Percentiles rank a stretch among this genome's conserved stretches.
Conservation (phyloP, 495 filamentous ascomycete genomes). For the Podospora comata region DNA sequence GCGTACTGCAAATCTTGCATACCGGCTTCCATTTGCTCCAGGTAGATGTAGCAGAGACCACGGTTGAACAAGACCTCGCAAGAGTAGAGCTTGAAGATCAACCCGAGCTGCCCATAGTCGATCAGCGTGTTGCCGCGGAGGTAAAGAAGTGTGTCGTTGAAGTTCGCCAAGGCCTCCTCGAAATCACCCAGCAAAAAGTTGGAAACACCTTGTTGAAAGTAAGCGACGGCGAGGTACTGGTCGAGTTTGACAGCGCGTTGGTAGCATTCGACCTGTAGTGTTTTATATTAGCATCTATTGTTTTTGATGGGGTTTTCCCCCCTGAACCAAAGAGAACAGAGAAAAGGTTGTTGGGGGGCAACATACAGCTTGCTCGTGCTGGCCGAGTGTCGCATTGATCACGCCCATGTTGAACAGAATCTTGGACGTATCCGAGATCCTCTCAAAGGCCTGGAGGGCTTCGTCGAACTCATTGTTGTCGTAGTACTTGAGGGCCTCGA, state of each 20-base stretch:
- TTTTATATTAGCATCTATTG: neutral
- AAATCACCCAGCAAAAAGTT: constrained; percentile 98
- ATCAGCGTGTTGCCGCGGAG: constrained; percentile 94
- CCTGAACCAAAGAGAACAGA: neutral
- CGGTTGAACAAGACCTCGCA: constrained; percentile 99
- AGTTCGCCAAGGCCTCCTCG: constrained; percentile 95
- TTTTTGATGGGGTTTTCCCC: neutral
- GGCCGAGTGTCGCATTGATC: constrained; percentile 94
- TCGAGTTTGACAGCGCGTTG: constrained; percentile 85
- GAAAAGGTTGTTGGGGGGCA: constrained; percentile 1
- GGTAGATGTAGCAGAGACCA: constrained; percentile 95
- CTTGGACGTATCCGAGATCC: constrained; percentile 93
- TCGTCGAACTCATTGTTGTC: constrained; percentile 96
- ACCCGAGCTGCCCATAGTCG: constrained; percentile 94
- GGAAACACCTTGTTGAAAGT: constrained; percentile 97
- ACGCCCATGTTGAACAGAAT: constrained; percentile 99
- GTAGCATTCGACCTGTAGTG: constrained; percentile 81
- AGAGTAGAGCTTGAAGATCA: constrained; percentile 94
- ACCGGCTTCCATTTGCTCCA: constrained; percentile 83
- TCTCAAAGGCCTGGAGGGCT: constrained; percentile 74
- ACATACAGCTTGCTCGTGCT: constrained; percentile 91
- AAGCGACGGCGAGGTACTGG: constrained; percentile 93
- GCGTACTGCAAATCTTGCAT: constrained; percentile 90
- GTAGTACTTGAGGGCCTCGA: constrained; percentile 83
- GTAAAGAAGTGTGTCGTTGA: constrained; percentile 96